Conservation (phyloP, 805 yeast genomes). For the Starmerella floricola region DNA sequence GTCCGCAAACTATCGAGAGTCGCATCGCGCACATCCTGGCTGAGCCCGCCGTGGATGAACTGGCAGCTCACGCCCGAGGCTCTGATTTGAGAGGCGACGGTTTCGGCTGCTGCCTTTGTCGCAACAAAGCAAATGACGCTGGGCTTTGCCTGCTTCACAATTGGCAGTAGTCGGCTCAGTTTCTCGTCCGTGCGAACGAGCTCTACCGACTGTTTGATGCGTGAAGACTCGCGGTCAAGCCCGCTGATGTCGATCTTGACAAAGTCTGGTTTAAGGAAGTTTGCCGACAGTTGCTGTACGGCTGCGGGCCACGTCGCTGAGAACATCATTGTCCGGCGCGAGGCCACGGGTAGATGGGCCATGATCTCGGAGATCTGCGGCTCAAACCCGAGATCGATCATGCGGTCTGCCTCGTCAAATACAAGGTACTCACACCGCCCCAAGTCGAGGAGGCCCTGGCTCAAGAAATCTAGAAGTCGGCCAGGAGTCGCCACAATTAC, state of each 20-base stretch:
- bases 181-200: constrained; percentile 26
- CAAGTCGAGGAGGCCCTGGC: constrained; percentile 49
- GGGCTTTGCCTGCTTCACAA: constrained; percentile 26
- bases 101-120: constrained; percentile 60
- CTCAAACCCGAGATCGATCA: constrained; percentile 93
- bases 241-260: constrained; percentile 36
- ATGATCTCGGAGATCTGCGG: constrained; percentile 57
- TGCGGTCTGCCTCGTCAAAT: constrained; percentile 89
- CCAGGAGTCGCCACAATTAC: constrained; percentile 93
- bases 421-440: constrained; percentile 54
- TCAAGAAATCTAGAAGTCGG: constrained; percentile 67
- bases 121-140: constrained; percentile 72
- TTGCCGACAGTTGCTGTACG: constrained; percentile 53
- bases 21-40: constrained; percentile 75
- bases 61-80: constrained; percentile 40
- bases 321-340: constrained; percentile 71
- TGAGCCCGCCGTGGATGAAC: constrained; percentile 73
- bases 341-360: constrained; percentile 37
- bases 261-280: constrained; percentile 53
- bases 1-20: constrained; percentile 50
- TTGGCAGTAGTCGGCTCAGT: constrained; percentile 29
- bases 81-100: constrained; percentile 41
- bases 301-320: constrained; percentile 83
- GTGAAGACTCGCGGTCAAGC: background rate
- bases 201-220: constrained; percentile 53